Evolutionary conservation across 306 rosid genomes (phyloP).

Genomic region (Cucurbita ficifolia): DNA sequence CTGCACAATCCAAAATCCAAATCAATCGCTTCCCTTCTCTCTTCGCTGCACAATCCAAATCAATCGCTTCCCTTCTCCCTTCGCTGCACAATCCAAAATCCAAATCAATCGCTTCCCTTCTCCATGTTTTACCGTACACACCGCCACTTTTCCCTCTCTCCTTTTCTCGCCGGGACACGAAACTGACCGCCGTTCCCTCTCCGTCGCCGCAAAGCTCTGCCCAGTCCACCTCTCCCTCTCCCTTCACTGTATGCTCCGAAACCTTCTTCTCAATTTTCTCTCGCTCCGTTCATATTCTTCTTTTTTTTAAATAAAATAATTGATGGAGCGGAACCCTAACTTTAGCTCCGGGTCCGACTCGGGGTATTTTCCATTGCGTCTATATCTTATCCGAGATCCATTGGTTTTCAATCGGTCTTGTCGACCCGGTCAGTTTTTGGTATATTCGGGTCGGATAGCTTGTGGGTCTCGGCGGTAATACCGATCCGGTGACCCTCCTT

Average conservation of each 20-base stretch:
- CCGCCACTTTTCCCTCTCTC: constrained; percentile 4
- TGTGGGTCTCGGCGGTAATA: constrained; percentile 17
- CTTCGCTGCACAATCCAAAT: not conserved
- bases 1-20: not conserved
- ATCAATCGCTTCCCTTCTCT: not conserved
- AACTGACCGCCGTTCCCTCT: not conserved
- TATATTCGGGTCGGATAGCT: constrained; percentile 17
- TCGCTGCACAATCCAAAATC: not conserved
- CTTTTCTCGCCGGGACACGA: not conserved
- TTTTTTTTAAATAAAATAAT: not conserved
- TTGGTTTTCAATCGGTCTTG: constrained; percentile 7
- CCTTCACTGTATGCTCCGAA: not conserved
- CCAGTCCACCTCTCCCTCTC: not conserved
- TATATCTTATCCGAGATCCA: constrained; percentile 20
- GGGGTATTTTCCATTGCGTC: not conserved
- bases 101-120: not conserved
- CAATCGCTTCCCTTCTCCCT: constrained; percentile 8
- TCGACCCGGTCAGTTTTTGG: constrained; percentile 21
- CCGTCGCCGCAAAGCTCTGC: not conserved
- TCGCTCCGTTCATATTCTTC: not conserved
- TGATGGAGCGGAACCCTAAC: constrained; percentile 9
- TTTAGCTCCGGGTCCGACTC: constrained; percentile 18
- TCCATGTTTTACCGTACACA: not conserved
- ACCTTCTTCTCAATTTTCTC: not conserved
- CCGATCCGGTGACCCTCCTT: constrained; percentile 14